Conservation (phyloP, 768 basidiomycete genomes). For the Tricholoma bakamatsutake region DNA sequence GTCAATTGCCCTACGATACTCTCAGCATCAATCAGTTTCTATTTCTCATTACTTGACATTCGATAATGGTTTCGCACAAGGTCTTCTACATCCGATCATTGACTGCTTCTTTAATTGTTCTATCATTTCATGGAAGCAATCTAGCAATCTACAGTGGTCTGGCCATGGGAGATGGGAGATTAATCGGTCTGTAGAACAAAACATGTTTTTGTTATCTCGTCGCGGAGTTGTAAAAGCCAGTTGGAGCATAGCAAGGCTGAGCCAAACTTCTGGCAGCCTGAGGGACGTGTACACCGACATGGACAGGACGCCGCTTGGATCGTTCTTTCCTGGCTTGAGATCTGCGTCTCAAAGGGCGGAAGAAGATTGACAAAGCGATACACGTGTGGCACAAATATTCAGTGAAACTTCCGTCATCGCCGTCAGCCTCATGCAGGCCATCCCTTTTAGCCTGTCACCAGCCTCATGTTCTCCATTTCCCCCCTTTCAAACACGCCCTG, state of each 20-base stretch:
- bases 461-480: background rate
- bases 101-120: background rate
- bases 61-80: background rate
- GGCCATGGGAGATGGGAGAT: background rate
- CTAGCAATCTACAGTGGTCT: no score
- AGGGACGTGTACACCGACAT: background rate
- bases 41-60: background rate
- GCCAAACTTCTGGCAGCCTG: no score
- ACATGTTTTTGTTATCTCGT: background rate
- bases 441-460: slow-evolving; percentile 1
- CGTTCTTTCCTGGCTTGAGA: background rate
- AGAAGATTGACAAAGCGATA: background rate
- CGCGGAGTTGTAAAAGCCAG: background rate
- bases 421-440: slow-evolving; percentile 8
- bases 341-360: no score
- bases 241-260: no score
- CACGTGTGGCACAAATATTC: background rate
- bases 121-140: background rate
- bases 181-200: background rate
- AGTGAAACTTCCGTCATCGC: background rate
- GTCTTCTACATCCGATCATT: background rate
- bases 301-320: background rate
- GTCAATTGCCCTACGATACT: background rate
- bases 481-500: background rate
- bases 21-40: background rate